Base-by-base conservation (phyloP, 306 rosid genomes). In the Acacia acuminata region DNA sequence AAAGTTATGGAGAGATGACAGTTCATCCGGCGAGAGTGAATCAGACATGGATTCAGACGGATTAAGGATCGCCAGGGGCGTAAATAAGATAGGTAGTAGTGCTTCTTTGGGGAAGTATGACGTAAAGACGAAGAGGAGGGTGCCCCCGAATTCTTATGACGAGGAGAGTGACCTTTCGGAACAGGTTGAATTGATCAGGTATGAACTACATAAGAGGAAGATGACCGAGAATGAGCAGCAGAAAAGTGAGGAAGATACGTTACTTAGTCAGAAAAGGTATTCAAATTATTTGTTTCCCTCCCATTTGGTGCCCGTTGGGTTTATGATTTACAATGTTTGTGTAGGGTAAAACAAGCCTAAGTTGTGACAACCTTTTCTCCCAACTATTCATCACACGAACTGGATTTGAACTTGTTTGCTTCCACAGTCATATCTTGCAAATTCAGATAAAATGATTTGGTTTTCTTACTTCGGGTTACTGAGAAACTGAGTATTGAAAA, bases 61-160 rank as follows among this genome's bases (percentile, higher is more conserved):
- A 10, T 85, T 69, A 12, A 50, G 82, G 68, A 68, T 50, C 55
- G 76, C 65, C 53, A 60, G 38, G 56, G 66, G 66, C 77, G 74
- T 82, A 82, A 87, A 68, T 86, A 91, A 58, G 79, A 76, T 75
- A n/a, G 96, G 94, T 22, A 90, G 97, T 47, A 90, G 90, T 86
- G 94, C 96, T 85, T 85, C 98, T 20, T 76, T 95, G 86, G 97
- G 98, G 64, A 89, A 86, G 81, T 82, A 85, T 87, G 98, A 96
- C 85, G 81, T 89, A 60, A 96, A 94, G 89, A 83, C 56, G 36
- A 88, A 80, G 82, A 90, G 89, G 89, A 87, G 97, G 81, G 84
- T 92, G 48, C 85, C 85, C 20, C 90, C 84, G 0, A 86, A 81
- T 79, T 2, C 79, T 15, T 82, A 64, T 67, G 88, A 85, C 1